phyloP scores from a whole-genome alignment of 1,284 basidiomycete species.

The Apiotrichum sp. region DNA sequence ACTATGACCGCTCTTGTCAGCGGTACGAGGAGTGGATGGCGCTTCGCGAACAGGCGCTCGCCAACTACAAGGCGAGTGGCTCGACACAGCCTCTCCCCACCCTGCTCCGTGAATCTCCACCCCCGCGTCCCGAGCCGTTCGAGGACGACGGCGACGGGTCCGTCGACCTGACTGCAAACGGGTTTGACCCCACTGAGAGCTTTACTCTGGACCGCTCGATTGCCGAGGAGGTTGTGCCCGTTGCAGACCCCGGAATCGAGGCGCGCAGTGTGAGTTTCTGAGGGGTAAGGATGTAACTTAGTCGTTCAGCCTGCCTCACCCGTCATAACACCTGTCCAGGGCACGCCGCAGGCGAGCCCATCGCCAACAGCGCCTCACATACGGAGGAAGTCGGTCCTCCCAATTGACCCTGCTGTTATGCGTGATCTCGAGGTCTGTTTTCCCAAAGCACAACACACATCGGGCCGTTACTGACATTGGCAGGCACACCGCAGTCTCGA shows the following conservation, averaged over 20 bases:
- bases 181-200: constrained; percentile 61
- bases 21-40: constrained; percentile 80
- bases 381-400: constrained; percentile 33
- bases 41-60: constrained; percentile 64
- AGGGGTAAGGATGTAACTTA: not conserved
- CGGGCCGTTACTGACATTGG: not conserved
- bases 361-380: constrained; percentile 24
- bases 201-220: constrained; percentile 65
- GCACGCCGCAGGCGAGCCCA: constrained; percentile 1
- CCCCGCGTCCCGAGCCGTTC: constrained; percentile 58
- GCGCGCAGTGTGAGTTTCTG: constrained; percentile 43
- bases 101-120: constrained; percentile 65
- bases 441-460: constrained; percentile 1
- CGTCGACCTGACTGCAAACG: constrained; percentile 76
- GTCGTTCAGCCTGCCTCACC: constrained; percentile 4
- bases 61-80: constrained; percentile 60
- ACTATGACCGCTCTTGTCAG: constrained; percentile 70
- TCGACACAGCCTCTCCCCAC: constrained; percentile 61
- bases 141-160: constrained; percentile 80
- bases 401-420: constrained; percentile 79
- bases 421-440: constrained; percentile 77
- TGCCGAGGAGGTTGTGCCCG: constrained; percentile 76
- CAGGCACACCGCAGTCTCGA: constrained; percentile 26
- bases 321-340: constrained; percentile 15
- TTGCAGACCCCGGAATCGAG: constrained; percentile 80